Conservation (phyloP, 2,329 filamentous ascomycete species). For the Penicillium sp. region DNA sequence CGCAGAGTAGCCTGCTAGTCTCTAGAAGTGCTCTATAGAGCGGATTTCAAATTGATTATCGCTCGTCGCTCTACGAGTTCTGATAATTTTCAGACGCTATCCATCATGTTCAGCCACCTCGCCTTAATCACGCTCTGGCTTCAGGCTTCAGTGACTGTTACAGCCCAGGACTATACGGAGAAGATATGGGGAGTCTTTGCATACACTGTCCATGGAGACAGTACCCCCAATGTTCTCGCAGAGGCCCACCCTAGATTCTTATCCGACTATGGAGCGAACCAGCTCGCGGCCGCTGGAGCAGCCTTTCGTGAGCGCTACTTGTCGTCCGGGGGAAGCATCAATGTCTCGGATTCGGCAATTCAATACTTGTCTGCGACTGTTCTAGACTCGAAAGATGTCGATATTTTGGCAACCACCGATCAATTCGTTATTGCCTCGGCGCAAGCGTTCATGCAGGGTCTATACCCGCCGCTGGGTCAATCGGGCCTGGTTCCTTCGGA, state of each 20-base stretch:
- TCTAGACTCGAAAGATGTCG: constrained; percentile 52
- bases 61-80: not conserved
- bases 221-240: constrained; percentile 51
- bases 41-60: not conserved
- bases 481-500: constrained; percentile 39
- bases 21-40: not conserved
- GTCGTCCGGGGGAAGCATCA: constrained; percentile 29
- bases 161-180: constrained; percentile 35
- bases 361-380: constrained; percentile 50
- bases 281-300: constrained; percentile 55
- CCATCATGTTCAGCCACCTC: constrained; percentile 19
- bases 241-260: constrained; percentile 42
- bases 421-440: constrained; percentile 57
- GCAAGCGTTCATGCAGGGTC: constrained; percentile 64
- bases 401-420: constrained; percentile 52
- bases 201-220: constrained; percentile 60
- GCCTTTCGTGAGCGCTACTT: constrained; percentile 60
- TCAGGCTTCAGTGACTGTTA: constrained; percentile 22
- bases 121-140: constrained; percentile 22
- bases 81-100: constrained; percentile 2
- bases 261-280: constrained; percentile 59
- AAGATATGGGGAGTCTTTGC: constrained; percentile 55
- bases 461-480: constrained; percentile 58
- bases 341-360: constrained; percentile 42
- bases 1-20: not conserved